Evolutionary conservation across 345 rosid genomes (phyloP).

Genomic region (Nephelium lappaceum): DNA sequence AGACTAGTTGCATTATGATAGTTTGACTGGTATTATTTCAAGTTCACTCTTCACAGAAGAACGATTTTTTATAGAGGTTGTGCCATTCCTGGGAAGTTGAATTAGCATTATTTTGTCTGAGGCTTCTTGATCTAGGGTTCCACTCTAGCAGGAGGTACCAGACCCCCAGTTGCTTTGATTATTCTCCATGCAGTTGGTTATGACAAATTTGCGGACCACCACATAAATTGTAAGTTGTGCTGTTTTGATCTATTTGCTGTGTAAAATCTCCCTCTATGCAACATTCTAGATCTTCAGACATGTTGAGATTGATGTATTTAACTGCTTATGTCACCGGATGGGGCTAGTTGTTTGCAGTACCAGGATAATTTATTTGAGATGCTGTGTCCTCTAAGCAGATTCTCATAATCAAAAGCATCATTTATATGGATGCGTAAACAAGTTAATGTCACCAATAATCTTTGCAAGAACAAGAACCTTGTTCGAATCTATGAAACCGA

Average conservation of each 20-base stretch:
- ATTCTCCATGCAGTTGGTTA: constrained; percentile 16
- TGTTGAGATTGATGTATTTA: constrained; percentile 17
- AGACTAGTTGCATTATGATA: constrained; percentile 32
- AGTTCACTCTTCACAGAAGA: constrained; percentile 15
- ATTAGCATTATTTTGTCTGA: constrained; percentile 29
- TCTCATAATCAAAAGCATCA: background rate
- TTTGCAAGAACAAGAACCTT: constrained; percentile 76
- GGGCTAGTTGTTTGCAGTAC: constrained; percentile 1
- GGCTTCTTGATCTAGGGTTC: constrained; percentile 18
- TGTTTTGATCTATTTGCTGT: constrained; percentile 14
- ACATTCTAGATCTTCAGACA: constrained; percentile 1
- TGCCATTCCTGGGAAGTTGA: constrained; percentile 31
- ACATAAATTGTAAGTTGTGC: constrained; percentile 22
- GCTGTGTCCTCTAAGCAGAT: background rate
- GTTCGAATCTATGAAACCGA: constrained; percentile 75
- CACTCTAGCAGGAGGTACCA: constrained; percentile 21
- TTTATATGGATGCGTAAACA: background rate
- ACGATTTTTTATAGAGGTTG: constrained; percentile 20
- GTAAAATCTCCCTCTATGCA: constrained; percentile 30
- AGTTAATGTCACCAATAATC: constrained; percentile 69
- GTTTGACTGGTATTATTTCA: constrained; percentile 19
- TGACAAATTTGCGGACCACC: constrained; percentile 17
- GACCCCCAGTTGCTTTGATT: constrained; percentile 22
- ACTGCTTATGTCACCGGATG: background rate
- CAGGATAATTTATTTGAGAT: background rate